Evolutionary conservation across 768 basidiomycete genomes (phyloP).

Genomic region (Mycena alexandri): DNA sequence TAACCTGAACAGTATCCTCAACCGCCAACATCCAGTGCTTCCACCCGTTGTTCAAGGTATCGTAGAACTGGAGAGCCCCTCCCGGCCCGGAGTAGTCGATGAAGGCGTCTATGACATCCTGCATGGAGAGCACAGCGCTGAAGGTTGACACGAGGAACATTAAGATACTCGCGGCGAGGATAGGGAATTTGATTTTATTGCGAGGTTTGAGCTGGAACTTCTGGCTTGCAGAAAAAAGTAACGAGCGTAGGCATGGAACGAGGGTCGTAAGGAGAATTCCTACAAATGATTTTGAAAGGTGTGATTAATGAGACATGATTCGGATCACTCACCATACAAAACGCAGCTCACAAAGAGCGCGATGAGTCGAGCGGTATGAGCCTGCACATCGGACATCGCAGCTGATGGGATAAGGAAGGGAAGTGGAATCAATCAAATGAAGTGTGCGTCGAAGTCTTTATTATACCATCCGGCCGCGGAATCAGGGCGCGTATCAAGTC

Average conservation of each 20-base stretch:
- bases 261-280: constrained; percentile 28
- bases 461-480: no score
- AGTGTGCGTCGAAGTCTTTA: no score
- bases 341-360: constrained; percentile 26
- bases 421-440: no score
- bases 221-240: constrained; percentile 27
- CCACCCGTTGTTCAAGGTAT: constrained; percentile 3
- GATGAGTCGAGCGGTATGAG: constrained; percentile 25
- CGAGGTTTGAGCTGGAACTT: constrained; percentile 16
- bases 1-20: constrained; percentile 23
- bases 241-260: constrained; percentile 24
- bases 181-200: constrained; percentile 23
- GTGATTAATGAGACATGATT: not conserved
- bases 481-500: no score
- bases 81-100: constrained; percentile 21
- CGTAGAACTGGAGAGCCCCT: constrained; percentile 12
- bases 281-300: not conserved
- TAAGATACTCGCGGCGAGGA: constrained; percentile 12
- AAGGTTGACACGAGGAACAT: constrained; percentile 25
- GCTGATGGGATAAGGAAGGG: not conserved
- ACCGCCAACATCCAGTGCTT: constrained; percentile 24
- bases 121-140: constrained; percentile 19
- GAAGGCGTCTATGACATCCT: constrained; percentile 23
- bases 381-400: constrained; percentile 22
- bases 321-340: constrained; percentile 10